phyloP scores from a whole-genome alignment of 192 early-diverging fungal species.

The Phycomyces nitens region DNA sequence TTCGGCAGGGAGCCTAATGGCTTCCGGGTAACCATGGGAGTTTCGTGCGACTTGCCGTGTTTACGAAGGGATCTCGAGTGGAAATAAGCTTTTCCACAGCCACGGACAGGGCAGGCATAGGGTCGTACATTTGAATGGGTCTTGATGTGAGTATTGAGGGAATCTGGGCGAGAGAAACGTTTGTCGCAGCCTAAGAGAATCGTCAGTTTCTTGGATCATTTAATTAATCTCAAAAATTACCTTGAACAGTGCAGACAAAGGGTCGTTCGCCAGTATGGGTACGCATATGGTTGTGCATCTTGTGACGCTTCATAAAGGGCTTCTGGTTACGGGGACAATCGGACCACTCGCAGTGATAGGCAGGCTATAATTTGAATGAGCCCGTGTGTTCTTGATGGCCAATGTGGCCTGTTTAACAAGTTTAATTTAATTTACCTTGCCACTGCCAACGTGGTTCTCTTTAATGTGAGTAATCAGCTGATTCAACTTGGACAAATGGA shows the following conservation, averaged over 20 bases:
- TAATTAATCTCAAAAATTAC: constrained; percentile 10
- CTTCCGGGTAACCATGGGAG: constrained; percentile 4
- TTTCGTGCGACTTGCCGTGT: constrained; percentile 50
- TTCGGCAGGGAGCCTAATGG: neutral
- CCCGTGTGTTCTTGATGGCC: too few relatives aligned
- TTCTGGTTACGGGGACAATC: constrained; percentile 43
- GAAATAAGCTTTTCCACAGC: constrained; percentile 56
- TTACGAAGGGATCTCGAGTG: constrained; percentile 57
- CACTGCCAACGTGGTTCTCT: constrained; percentile 49
- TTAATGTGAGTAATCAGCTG: constrained; percentile 43
- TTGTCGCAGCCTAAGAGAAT: constrained; percentile 52
- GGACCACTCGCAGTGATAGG: constrained; percentile 45
- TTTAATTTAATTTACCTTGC: constrained; percentile 40
- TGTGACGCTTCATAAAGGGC: constrained; percentile 66
- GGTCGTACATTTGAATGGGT: constrained; percentile 52
- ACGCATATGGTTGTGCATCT: constrained; percentile 66
- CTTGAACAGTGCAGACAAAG: constrained; percentile 54
- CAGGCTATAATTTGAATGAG: constrained; percentile 21
- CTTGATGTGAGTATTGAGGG: constrained; percentile 63
- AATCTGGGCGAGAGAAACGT: constrained; percentile 67
- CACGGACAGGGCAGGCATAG: constrained; percentile 42
- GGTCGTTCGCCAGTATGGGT: constrained; percentile 74
- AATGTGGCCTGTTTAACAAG: neutral
- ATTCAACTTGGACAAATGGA: neutral
- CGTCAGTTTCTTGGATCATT: neutral